Base-by-base conservation (phyloP, 148 eudicot species). In the Dianthus caryophyllus region DNA sequence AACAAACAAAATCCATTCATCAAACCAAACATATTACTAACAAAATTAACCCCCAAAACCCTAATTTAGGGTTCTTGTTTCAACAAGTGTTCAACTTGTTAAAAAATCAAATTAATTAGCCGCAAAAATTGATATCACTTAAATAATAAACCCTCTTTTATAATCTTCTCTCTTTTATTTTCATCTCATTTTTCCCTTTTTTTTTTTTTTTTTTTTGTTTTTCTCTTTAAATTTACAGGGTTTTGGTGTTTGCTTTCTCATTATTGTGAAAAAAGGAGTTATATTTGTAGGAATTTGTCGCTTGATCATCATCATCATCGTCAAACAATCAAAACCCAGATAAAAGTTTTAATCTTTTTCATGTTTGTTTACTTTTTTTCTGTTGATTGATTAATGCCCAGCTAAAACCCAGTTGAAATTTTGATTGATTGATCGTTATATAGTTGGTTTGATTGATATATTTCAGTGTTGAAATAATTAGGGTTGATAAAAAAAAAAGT, bases 41-140 rank as follows among this genome's bases (percentile, higher is more conserved):
- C 41, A 58, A 15, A 30, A 10, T 56, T 58, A 30, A 18, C 54
- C 21, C 71, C 67, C 65, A 78, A 78, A 78, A 74, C 81, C 81
- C 78, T 74, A 78, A 74, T 31, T 43, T 60, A 64, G 71, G 81
- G 69, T 74, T 74, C 71, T 74, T 78, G 65, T 60, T 44, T 47
- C 54, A 66, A 53, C 29, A 66, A 60, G 33, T n/a, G 46, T 15
- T 11, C 12, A 70, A 41, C 67, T 67, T 72, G 5, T 27, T 48
- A 38, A 18, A 44, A 65, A 31, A 27, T 43, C 25, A 26, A 52
- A 49, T 27, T 56, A 43, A 63, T 49, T 58, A 73, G 77, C 77
- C 71, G 71, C 75, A 77, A 36, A 39, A 60, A 60, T 78, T 78
- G 41, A 78, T 70, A 68, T 66, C 30, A 65, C 39, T 38, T 65